A percentile compares a stretch with the other conserved stretches of the same genome.
These are phyloP conservation scores for Zasmidium citrigriseum DNA, from an alignment of 2,329 filamentous ascomycete genomes.

Conservation along the genomic window DNA sequence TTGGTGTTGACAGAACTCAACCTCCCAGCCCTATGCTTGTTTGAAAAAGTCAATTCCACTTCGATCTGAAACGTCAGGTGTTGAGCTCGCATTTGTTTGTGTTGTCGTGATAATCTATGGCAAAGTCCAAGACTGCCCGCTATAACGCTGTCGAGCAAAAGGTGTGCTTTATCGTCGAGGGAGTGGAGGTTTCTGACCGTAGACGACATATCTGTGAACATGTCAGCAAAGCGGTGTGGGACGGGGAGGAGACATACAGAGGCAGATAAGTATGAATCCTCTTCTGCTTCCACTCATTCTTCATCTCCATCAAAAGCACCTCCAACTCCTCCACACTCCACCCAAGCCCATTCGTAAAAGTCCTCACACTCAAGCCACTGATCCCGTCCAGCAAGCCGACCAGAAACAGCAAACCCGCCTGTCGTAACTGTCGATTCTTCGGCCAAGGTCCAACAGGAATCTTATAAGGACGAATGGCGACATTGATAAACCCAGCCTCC, in stretches of 20 bases:
- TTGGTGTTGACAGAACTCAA: not conserved
- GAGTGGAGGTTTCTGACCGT: slow-evolving; percentile 28
- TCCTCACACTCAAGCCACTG: slow-evolving; percentile 27
- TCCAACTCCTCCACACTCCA: slow-evolving; percentile 33
- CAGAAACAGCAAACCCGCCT: slow-evolving; percentile 28
- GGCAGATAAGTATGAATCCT: slow-evolving; percentile 30
- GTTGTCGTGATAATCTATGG: not conserved
- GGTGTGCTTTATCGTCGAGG: not conserved
- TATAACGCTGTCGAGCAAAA: not conserved
- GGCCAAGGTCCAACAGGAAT: slow-evolving; percentile 34
- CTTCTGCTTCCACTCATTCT: slow-evolving; percentile 27
- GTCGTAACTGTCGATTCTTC: slow-evolving; percentile 27
- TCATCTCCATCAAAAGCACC: slow-evolving; percentile 29
- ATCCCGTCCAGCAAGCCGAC: slow-evolving; percentile 30
- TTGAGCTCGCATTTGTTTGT: not conserved
- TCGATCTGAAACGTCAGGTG: no score
- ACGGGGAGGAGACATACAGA: slow-evolving; percentile 14
- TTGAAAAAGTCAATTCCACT: no score
- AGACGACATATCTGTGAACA: slow-evolving; percentile 27
- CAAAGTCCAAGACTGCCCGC: not conserved
- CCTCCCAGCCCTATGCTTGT: no score
- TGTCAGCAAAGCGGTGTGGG: not conserved
- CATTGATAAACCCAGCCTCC: slow-evolving; percentile 36
- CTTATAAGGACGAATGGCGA: slow-evolving; percentile 30
- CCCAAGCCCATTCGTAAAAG: slow-evolving; percentile 29